Conservation (phyloP, 371 early-diverging fungal genomes). For the Mortierella sp. region DNA sequence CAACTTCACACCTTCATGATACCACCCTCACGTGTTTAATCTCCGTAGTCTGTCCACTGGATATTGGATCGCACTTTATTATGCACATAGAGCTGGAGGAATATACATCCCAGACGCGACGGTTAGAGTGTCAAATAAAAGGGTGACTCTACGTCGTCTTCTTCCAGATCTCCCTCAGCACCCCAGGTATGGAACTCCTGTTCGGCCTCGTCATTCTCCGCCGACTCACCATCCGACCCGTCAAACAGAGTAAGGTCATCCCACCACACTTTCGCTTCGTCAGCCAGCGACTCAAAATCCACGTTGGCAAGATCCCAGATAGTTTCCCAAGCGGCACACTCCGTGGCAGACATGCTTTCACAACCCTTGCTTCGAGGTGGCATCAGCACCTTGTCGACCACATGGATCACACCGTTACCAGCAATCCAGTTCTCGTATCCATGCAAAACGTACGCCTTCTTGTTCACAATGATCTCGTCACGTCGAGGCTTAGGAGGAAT, state of each 20-base stretch:
- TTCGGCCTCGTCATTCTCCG: neutral
- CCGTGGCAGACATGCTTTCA: slow-evolving; percentile 17
- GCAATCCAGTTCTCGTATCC: slow-evolving; percentile 49
- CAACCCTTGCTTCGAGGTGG: slow-evolving; percentile 39
- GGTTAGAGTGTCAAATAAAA: too few relatives aligned
- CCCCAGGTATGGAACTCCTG: neutral
- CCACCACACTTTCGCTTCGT: slow-evolving; percentile 9
- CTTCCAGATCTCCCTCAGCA: too few relatives aligned
- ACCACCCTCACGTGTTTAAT: too few relatives aligned
- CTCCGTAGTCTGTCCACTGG: too few relatives aligned
- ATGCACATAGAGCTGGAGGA: too few relatives aligned
- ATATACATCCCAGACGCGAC: too few relatives aligned
- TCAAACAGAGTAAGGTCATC: slow-evolving; percentile 25
- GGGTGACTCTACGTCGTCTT: too few relatives aligned
- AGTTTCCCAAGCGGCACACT: slow-evolving; percentile 40
- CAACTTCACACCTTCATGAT: too few relatives aligned
- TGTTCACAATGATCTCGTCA: slow-evolving; percentile 35
- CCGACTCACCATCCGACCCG: neutral
- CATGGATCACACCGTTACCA: slow-evolving; percentile 50
- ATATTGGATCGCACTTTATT: too few relatives aligned
- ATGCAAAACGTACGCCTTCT: slow-evolving; percentile 14
- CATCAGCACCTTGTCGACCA: slow-evolving; percentile 38
- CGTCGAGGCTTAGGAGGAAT: slow-evolving; percentile 4
- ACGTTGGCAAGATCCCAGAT: slow-evolving; percentile 37
- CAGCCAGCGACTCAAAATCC: slow-evolving; percentile 2